phyloP scores from a whole-genome alignment of 169 alveolate species.

The Plasmodium malariae region DNA sequence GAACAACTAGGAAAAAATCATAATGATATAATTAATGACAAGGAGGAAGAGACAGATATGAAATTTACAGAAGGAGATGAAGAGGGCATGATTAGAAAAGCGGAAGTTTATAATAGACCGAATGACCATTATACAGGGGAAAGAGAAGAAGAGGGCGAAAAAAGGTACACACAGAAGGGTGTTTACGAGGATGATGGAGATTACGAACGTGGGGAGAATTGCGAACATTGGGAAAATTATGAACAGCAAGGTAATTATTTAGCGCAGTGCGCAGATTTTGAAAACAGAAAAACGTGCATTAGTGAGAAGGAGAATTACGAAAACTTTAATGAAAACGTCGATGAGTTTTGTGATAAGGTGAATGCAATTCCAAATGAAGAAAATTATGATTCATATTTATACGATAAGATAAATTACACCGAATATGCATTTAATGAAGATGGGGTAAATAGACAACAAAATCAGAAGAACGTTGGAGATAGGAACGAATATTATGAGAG shows the following conservation, averaged over 20 bases:
- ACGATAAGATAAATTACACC: background rate
- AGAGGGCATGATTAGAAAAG: background rate
- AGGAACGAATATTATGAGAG: background rate
- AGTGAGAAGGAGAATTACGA: background rate
- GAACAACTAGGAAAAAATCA: background rate
- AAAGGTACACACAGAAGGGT: background rate
- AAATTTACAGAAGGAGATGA: background rate
- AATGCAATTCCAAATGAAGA: constrained; percentile 8
- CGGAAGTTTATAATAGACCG: background rate
- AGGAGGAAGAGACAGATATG: background rate
- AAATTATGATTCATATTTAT: background rate
- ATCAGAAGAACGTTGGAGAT: background rate
- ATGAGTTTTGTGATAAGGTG: background rate
- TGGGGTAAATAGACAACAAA: background rate
- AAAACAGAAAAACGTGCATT: background rate
- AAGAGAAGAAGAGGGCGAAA: background rate
- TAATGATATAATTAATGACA: background rate
- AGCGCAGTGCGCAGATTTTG: background rate
- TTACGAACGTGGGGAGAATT: background rate
- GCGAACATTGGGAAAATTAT: background rate
- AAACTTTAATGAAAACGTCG: background rate
- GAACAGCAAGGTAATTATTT: background rate
- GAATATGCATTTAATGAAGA: background rate
- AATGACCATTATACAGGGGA: background rate
- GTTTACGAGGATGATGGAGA: background rate